Conservation (phyloP, 106 monocot genomes). For the Dendrobium nobile region DNA sequence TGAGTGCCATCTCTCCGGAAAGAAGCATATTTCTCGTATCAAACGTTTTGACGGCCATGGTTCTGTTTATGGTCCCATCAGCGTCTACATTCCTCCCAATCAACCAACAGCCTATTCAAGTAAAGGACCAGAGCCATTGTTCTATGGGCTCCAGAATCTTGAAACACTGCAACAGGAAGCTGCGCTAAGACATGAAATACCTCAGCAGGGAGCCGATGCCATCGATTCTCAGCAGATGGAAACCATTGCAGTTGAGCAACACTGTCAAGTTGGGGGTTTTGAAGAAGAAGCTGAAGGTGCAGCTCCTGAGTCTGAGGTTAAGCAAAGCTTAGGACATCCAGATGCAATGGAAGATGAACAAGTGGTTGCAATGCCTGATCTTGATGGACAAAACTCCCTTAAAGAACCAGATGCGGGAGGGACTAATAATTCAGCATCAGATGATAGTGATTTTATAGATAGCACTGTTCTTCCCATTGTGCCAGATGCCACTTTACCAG, state of each 20-base stretch:
- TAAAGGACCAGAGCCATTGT: slow-evolving; percentile 28
- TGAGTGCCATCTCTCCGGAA: slow-evolving; percentile 48
- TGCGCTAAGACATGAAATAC: background rate
- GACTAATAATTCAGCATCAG: background rate
- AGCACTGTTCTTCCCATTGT: background rate
- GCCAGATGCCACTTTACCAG: background rate
- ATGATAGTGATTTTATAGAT: background rate
- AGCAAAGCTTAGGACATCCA: background rate
- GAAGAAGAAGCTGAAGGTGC: background rate
- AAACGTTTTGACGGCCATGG: slow-evolving; percentile 36
- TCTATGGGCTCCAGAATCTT: slow-evolving; percentile 36
- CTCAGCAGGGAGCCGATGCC: background rate
- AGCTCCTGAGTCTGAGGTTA: background rate
- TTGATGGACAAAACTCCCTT: background rate
- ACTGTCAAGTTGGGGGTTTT: background rate
- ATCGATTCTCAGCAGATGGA: background rate
- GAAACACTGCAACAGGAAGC: slow-evolving; percentile 24
- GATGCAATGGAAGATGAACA: background rate
- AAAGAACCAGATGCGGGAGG: no score
- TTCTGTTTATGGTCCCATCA: slow-evolving; percentile 40
- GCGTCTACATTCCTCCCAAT: slow-evolving; percentile 46
- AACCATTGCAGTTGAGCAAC: background rate
- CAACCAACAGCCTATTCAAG: slow-evolving; percentile 22
- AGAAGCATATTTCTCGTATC: slow-evolving; percentile 49
- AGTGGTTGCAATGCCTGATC: background rate